Conservation (phyloP, 2,329 filamentous ascomycete species). For the Aureobasidium mangrovei region DNA sequence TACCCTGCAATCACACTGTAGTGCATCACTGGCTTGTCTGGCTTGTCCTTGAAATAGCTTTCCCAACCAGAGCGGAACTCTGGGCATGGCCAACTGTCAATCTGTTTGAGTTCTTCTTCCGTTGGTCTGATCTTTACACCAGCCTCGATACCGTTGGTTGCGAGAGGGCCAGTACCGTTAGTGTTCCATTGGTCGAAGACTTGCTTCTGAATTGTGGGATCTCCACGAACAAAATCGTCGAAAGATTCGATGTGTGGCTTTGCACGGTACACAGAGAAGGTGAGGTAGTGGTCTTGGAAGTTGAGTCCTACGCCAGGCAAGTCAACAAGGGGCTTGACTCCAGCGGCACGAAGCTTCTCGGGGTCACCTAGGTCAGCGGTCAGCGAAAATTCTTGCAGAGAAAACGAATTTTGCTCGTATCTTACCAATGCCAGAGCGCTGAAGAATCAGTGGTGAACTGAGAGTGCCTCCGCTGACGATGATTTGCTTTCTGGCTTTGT, state of each 20-base stretch:
- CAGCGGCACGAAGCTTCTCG: constrained; percentile 58
- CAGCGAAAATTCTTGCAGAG: not conserved
- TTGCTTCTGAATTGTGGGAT: constrained; percentile 61
- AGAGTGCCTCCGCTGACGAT: constrained; percentile 65
- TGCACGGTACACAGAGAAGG: constrained; percentile 61
- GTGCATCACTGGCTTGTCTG: constrained; percentile 81
- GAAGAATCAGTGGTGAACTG: constrained; percentile 65
- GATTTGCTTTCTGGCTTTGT: constrained; percentile 63
- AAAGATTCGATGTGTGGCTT: constrained; percentile 71
- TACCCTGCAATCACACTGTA: constrained; percentile 65
- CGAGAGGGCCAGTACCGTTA: constrained; percentile 68
- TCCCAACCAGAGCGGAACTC: constrained; percentile 71
- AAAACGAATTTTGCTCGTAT: not conserved
- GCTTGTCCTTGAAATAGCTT: constrained; percentile 75
- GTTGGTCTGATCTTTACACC: constrained; percentile 71
- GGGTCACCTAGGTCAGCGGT: constrained; percentile 43
- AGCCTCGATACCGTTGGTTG: constrained; percentile 69
- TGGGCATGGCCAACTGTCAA: constrained; percentile 64
- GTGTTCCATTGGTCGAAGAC: constrained; percentile 71
- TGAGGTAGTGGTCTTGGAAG: constrained; percentile 69
- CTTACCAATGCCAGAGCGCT: constrained; percentile 59
- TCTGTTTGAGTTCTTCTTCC: constrained; percentile 56
- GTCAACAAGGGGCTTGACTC: constrained; percentile 60
- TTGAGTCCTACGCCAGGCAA: constrained; percentile 66
- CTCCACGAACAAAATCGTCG: constrained; percentile 69